phyloP scores from a whole-genome alignment of 108 stramenopile genomes.

The Fragilaria radians region DNA sequence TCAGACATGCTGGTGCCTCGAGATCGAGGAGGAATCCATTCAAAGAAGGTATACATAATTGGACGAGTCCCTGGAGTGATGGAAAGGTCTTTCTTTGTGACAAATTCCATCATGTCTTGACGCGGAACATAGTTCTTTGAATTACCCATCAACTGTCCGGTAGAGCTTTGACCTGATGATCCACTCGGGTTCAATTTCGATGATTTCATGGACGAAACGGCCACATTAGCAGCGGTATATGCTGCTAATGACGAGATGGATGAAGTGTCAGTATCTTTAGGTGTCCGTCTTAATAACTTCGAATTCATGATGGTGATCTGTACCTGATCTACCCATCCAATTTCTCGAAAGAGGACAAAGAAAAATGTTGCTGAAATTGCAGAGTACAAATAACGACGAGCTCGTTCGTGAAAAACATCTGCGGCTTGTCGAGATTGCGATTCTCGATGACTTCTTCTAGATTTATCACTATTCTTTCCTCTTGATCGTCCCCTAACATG shows the following conservation, averaged over 20 bases:
- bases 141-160: neutral
- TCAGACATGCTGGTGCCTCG: conserved; percentile 11
- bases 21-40: conserved; percentile 3
- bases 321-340: conserved; percentile 2
- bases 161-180: neutral
- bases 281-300: neutral
- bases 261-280: neutral
- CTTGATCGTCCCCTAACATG: no score
- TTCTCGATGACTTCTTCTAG: neutral
- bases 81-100: neutral
- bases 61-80: neutral
- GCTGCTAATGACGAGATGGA: neutral
- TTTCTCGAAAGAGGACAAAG: conserved; percentile 7
- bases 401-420: conserved; percentile 6
- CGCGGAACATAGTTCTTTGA: neutral
- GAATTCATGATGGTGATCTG: neutral
- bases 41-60: conserved; percentile 21
- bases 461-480: neutral
- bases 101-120: neutral
- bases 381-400: conserved; percentile 1
- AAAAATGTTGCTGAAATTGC: conserved; percentile 6
- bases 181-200: neutral
- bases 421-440: neutral
- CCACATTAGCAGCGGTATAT: neutral
- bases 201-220: neutral